These are phyloP conservation scores for Leishmania mexicana DNA, from an alignment of 208 protist species.

Conservation along the genomic window DNA sequence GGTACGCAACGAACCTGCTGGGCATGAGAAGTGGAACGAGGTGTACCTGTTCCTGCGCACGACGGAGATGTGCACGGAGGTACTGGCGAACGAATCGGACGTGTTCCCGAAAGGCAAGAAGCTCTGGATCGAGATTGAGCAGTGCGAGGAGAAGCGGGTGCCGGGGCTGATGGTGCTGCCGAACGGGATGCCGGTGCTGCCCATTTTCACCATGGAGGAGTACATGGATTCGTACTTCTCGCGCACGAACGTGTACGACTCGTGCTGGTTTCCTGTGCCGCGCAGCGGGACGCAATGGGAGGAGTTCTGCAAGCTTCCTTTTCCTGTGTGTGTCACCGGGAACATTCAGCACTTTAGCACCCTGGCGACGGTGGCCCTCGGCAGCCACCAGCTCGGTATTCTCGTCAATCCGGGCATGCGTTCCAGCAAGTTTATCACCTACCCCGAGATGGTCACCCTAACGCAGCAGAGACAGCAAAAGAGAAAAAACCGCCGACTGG, in stretches of 20 bases:
- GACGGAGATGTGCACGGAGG: constrained; percentile 85
- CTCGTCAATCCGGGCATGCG: constrained; percentile 83
- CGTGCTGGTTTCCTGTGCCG: constrained; percentile 87
- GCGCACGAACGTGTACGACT: constrained; percentile 69
- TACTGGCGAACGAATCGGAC: constrained; percentile 54
- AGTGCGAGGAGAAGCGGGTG: constrained; percentile 80
- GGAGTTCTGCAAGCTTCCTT: constrained; percentile 78
- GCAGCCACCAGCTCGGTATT: constrained; percentile 36
- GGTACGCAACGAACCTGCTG: constrained; percentile 57
- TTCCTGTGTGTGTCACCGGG: constrained; percentile 80
- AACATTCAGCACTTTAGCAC: constrained; percentile 67
- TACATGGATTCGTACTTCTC: constrained; percentile 85
- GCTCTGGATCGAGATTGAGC: constrained; percentile 85
- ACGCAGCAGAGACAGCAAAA: constrained; percentile 44
- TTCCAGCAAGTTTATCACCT: constrained; percentile 90
- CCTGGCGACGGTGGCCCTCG: constrained; percentile 75
- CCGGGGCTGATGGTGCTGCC: constrained; percentile 72
- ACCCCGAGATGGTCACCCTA: constrained; percentile 86
- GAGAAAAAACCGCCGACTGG: constrained; percentile 45
- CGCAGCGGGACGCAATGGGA: constrained; percentile 79
- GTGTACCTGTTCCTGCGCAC: constrained; percentile 90
- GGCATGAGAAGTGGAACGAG: constrained; percentile 71
- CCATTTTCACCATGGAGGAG: constrained; percentile 90
- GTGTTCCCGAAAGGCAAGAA: constrained; percentile 81
- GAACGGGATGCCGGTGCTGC: constrained; percentile 85